Evolutionary conservation across 495 filamentous ascomycete genomes (phyloP).

Genomic region (Neurospora sp.): DNA sequence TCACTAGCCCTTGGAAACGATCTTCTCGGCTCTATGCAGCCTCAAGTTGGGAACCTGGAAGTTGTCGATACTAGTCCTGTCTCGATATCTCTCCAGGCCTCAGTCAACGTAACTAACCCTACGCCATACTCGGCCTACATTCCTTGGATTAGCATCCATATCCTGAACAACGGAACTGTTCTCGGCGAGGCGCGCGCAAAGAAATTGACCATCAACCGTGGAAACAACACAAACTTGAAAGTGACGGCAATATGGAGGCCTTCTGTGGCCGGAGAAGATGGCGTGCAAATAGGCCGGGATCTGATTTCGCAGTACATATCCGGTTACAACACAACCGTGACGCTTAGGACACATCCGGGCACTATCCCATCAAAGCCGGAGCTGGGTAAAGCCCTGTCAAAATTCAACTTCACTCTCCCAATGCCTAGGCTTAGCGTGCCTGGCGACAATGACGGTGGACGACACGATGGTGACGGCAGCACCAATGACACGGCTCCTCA

Average conservation of each 20-base stretch:
- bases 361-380: conserved; percentile 65
- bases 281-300: conserved; percentile 51
- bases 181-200: conserved; percentile 62
- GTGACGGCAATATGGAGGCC: conserved; percentile 73
- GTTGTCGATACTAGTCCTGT: conserved; percentile 59
- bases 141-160: conserved; percentile 65
- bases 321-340: conserved; percentile 72
- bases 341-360: conserved; percentile 53
- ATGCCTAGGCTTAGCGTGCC: conserved; percentile 55
- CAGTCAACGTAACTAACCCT: conserved; percentile 79
- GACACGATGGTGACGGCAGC: neutral
- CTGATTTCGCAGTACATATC: conserved; percentile 80
- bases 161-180: conserved; percentile 61
- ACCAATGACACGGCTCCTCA: conserved; percentile 31
- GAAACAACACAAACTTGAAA: conserved; percentile 59
- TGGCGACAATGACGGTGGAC: conserved; percentile 26
- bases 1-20: conserved; percentile 28
- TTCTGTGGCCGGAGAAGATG: conserved; percentile 47
- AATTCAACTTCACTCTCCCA: conserved; percentile 54
- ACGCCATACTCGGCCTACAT: conserved; percentile 71
- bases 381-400: conserved; percentile 62
- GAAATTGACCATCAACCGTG: conserved; percentile 50
- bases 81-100: conserved; percentile 56
- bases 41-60: conserved; percentile 51
- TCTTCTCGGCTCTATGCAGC: conserved; percentile 41